Conservation (phyloP, 768 basidiomycete genomes). For the Kwoniella botswanensis region DNA sequence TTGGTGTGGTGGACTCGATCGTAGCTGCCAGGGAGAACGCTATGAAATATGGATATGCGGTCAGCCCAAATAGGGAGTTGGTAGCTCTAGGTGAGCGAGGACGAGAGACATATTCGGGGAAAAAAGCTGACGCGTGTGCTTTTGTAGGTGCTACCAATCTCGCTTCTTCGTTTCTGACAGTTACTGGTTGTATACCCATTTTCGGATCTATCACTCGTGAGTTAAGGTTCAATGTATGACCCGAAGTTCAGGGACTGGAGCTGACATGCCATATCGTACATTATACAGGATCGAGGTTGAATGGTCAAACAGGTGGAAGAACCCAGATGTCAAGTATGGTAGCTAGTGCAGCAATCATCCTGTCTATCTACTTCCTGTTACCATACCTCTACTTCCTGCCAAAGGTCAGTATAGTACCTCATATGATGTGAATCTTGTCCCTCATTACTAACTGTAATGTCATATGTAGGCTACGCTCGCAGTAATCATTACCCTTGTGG, state of each 20-base stretch:
- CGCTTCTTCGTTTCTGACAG: slow-evolving; percentile 69
- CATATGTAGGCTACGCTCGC: slow-evolving; percentile 40
- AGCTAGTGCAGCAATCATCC: slow-evolving; percentile 72
- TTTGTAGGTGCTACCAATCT: slow-evolving; percentile 72
- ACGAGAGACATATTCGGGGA: background rate
- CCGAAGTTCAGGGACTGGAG: background rate
- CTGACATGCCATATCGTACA: background rate
- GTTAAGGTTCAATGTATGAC: slow-evolving; percentile 21
- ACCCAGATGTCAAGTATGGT: slow-evolving; percentile 84
- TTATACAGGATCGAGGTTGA: slow-evolving; percentile 69
- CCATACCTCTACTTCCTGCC: slow-evolving; percentile 85
- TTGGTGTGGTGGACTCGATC: slow-evolving; percentile 92
- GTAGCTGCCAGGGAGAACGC: slow-evolving; percentile 94
- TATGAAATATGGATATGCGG: slow-evolving; percentile 79
- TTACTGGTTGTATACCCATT: slow-evolving; percentile 83
- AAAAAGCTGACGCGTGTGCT: background rate
- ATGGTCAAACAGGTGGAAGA: slow-evolving; percentile 83
- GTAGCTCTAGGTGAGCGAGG: slow-evolving; percentile 73
- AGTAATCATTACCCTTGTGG: slow-evolving; percentile 78
- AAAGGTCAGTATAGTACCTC: slow-evolving; percentile 67
- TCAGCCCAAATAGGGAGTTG: slow-evolving; percentile 92
- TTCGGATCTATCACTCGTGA: slow-evolving; percentile 89
- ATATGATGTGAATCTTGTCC: slow-evolving; percentile 22
- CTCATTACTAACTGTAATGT: slow-evolving; percentile 8
- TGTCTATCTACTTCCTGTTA: slow-evolving; percentile 87